These are phyloP conservation scores for Endotrypanum monterogeii DNA, from an alignment of 208 protist genomes.

Conservation along the genomic window DNA sequence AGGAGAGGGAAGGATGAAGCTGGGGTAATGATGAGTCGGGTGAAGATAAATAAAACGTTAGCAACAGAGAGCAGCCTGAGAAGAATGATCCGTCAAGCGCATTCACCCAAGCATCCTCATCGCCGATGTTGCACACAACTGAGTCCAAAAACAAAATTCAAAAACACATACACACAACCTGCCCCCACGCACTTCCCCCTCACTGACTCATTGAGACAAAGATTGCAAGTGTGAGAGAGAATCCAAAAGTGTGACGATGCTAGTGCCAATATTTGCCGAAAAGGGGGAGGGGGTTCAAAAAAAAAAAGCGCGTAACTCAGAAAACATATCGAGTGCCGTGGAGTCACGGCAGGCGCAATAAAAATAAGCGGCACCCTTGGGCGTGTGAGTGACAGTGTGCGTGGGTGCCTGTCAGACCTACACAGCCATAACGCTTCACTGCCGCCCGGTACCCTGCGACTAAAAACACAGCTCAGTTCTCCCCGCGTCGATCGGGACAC, in stretches of 20 bases:
- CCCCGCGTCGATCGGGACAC: no score
- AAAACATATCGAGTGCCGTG: not conserved
- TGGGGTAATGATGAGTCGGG: not conserved
- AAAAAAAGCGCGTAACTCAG: not conserved
- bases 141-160: no score
- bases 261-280: not conserved
- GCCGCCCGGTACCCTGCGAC: no score
- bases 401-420: no score
- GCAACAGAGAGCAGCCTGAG: not conserved
- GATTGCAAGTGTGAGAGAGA: not conserved
- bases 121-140: no score
- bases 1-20: not conserved
- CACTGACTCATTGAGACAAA: not conserved
- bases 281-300: no score
- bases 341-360: not conserved
- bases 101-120: not conserved
- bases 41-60: not conserved
- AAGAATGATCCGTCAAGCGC: not conserved
- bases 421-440: no score
- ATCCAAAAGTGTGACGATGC: not conserved
- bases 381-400: no score
- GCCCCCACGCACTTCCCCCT: not conserved
- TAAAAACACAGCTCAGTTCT: no score
- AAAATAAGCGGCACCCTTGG: no score
- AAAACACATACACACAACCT: no score